Evolutionary conservation across 805 yeast species (phyloP).

Genomic region (Zygoascus ofunaensis): DNA sequence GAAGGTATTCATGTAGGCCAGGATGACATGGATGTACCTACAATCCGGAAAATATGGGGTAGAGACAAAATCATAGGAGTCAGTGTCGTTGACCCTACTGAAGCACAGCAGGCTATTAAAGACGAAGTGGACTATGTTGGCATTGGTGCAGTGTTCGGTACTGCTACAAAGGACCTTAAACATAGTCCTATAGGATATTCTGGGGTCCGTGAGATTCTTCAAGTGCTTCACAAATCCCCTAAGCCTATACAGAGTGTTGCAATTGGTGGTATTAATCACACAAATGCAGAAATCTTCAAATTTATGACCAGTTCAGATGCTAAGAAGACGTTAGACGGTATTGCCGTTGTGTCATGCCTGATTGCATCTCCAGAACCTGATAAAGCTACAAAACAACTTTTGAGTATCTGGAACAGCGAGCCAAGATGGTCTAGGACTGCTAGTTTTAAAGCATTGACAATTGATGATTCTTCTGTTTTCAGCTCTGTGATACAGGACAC

Average conservation of each 20-base stretch:
- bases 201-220: constrained; percentile 50
- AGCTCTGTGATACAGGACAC: constrained; percentile 18
- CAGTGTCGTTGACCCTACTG: constrained; percentile 53
- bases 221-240: constrained; percentile 33
- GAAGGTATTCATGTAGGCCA: constrained; percentile 94
- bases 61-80: constrained; percentile 71
- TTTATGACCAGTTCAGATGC: constrained; percentile 36
- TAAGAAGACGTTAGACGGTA: constrained; percentile 57
- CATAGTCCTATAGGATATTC: constrained; percentile 57
- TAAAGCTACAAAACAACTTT: constrained; percentile 38
- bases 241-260: constrained; percentile 52
- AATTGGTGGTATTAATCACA: constrained; percentile 68
- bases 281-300: constrained; percentile 51
- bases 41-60: constrained; percentile 55
- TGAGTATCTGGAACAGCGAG: constrained; percentile 16
- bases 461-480: constrained; percentile 7
- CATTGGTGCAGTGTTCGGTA: constrained; percentile 68
- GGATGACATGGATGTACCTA: constrained; percentile 60
- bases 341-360: constrained; percentile 79
- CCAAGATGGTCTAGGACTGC: neutral
- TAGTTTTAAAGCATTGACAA: neutral
- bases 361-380: constrained; percentile 56
- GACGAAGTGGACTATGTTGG: constrained; percentile 72
- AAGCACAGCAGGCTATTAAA: constrained; percentile 42
- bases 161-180: constrained; percentile 57